These are phyloP conservation scores for Chalciporus pseudorubinellus DNA, from an alignment of 768 basidiomycete species.

Conservation along the genomic window DNA sequence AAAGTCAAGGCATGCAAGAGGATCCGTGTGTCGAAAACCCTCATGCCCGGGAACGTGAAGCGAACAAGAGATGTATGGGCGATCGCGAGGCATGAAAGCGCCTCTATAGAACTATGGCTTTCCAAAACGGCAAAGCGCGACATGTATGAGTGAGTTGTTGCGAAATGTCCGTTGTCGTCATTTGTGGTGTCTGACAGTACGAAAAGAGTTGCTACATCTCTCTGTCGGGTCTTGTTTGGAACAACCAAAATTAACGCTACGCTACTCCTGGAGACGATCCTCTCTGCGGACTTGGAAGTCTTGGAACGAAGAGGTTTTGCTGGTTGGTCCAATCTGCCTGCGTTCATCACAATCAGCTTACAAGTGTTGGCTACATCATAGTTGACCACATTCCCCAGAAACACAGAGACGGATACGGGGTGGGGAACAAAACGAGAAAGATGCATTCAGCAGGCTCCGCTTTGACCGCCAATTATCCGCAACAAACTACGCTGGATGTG, in stretches of 20 bases:
- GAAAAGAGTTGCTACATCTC: constrained; percentile 69
- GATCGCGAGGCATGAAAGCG: constrained; percentile 48
- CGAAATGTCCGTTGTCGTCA: background rate
- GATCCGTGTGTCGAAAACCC: constrained; percentile 53
- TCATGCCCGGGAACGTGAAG: constrained; percentile 49
- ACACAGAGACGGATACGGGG: constrained; percentile 61
- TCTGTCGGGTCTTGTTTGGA: constrained; percentile 74
- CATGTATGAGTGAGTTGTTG: constrained; percentile 81
- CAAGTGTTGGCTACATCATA: constrained; percentile 24
- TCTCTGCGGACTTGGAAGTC: constrained; percentile 79
- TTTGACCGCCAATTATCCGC: background rate
- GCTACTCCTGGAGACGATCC: constrained; percentile 82
- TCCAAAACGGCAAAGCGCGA: constrained; percentile 69
- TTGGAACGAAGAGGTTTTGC: constrained; percentile 79
- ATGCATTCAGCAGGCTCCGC: background rate
- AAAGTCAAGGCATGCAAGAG: constrained; percentile 64
- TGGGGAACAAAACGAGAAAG: constrained; percentile 40
- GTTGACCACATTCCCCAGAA: constrained; percentile 85
- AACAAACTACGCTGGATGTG: background rate
- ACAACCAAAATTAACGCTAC: constrained; percentile 78
- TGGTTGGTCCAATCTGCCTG: constrained; percentile 39
- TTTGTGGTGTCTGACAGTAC: constrained; percentile 3
- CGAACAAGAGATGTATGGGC: constrained; percentile 68
- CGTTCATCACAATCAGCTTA: constrained; percentile 10
- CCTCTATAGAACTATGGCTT: constrained; percentile 67